phyloP scores from a whole-genome alignment of 2,329 filamentous ascomycete species.

The Arachnomyces sp. region DNA sequence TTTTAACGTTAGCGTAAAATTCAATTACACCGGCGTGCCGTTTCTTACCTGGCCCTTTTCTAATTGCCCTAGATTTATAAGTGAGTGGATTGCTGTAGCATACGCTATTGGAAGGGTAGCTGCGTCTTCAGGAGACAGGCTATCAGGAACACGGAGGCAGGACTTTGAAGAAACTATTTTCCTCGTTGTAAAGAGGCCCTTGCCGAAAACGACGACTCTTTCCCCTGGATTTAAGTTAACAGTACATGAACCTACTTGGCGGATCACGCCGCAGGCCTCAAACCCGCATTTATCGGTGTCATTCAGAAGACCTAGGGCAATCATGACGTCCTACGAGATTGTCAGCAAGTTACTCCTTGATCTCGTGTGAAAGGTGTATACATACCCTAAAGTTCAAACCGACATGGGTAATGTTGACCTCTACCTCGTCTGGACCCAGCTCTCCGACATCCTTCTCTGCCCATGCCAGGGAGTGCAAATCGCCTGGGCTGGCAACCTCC shows the following conservation, averaged over 20 bases:
- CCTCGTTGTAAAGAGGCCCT: neutral
- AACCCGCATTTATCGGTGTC: neutral
- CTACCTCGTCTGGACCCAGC: neutral
- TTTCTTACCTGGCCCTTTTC: conserved; percentile 2
- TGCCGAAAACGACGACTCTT: too few species aligned
- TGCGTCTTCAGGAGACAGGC: conserved; percentile 6
- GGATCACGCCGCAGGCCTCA: too few species aligned
- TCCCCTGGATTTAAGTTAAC: too few species aligned
- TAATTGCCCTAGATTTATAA: conserved; percentile 5
- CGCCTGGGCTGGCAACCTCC: neutral
- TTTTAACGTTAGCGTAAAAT: neutral
- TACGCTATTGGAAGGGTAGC: conserved; percentile 8
- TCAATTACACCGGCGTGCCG: too few species aligned
- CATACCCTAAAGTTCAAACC: too few species aligned
- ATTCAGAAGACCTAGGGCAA: too few species aligned
- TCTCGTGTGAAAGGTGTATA: neutral
- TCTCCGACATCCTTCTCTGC: neutral
- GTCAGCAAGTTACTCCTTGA: too few species aligned
- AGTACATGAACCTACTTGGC: too few species aligned
- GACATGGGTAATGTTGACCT: too few species aligned
- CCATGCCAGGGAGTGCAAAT: too few species aligned
- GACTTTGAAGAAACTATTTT: neutral
- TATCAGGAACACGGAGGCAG: conserved; percentile 4
- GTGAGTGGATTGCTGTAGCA: conserved; percentile 7
- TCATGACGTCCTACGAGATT: neutral